Conservation (phyloP, 208 protist species). For the Leishmania aethiopica region DNA sequence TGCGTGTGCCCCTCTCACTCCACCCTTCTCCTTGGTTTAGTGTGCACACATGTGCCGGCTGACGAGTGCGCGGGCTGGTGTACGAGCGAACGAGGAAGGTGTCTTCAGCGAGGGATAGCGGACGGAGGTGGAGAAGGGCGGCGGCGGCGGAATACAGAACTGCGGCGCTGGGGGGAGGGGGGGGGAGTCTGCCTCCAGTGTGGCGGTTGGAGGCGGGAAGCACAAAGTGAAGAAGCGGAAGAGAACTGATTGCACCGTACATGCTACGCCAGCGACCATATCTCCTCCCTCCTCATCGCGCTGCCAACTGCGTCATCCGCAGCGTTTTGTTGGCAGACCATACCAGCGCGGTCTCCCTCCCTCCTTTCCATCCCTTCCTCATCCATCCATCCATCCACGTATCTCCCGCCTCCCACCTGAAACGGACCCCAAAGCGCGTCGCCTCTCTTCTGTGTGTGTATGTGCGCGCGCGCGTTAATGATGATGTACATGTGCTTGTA, state of each 20-base stretch:
- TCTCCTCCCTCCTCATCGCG: neutral
- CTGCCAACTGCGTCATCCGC: neutral
- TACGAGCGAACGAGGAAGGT: neutral
- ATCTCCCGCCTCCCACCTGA: neutral
- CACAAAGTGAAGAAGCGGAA: neutral
- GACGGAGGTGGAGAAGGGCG: too few relatives aligned
- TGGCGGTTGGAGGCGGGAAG: neutral
- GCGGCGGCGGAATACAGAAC: neutral
- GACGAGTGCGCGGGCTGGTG: neutral
- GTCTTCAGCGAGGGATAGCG: neutral
- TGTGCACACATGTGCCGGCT: neutral
- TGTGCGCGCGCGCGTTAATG: neutral
- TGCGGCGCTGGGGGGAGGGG: neutral
- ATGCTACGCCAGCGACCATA: neutral
- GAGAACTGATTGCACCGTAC: neutral
- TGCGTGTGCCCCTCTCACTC: neutral
- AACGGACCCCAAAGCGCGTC: neutral
- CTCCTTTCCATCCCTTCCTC: neutral
- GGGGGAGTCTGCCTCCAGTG: neutral
- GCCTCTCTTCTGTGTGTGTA: neutral
- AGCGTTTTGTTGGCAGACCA: neutral
- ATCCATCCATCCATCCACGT: neutral
- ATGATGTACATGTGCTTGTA: neutral
- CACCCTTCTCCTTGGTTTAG: too few relatives aligned
- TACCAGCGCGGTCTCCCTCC: neutral